phyloP scores from a whole-genome alignment of 2,329 filamentous ascomycete genomes.

The Phyllosticta ampelicida region DNA sequence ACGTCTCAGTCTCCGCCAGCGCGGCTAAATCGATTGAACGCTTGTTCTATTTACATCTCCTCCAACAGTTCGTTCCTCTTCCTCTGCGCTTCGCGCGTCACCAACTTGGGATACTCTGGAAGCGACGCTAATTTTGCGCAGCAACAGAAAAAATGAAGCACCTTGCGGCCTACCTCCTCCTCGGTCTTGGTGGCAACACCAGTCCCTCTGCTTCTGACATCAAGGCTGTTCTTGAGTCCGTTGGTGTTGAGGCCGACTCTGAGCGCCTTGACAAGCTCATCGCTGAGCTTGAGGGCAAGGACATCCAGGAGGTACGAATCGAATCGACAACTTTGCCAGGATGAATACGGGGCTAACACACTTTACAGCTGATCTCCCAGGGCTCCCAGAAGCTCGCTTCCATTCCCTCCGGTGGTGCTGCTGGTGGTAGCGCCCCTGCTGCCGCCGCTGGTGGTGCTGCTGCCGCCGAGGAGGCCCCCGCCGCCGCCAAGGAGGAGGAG shows the following conservation, averaged over 20 bases:
- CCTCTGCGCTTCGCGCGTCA: conserved; percentile 3
- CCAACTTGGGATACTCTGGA: not conserved
- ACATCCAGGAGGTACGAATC: conserved; percentile 73
- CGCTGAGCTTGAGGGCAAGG: conserved; percentile 82
- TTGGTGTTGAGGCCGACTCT: conserved; percentile 86
- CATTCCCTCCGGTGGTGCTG: conserved; percentile 84
- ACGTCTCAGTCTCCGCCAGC: conserved; percentile 99
- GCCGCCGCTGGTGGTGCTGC: conserved; percentile 57
- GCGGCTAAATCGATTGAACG: conserved; percentile 99
- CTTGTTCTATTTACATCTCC: conserved; percentile 49
- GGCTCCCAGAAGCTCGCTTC: conserved; percentile 92
- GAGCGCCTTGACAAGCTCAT: conserved; percentile 81
- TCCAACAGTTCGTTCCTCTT: conserved; percentile 14
- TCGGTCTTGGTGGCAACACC: conserved; percentile 85
- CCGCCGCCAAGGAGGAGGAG: conserved; percentile 61
- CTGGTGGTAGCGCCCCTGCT: conserved; percentile 53
- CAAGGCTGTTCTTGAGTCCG: conserved; percentile 80
- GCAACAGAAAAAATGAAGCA: conserved; percentile 80
- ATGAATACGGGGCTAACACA: conserved; percentile 15
- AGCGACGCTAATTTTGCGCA: conserved; percentile 4
- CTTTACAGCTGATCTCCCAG: conserved; percentile 70
- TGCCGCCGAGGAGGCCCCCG: conserved; percentile 37
- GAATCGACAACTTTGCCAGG: conserved; percentile 20
- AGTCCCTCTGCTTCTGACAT: conserved; percentile 76
- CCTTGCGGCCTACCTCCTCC: conserved; percentile 97